These are phyloP conservation scores for Hypomyces perniciosus DNA, from an alignment of 2,329 filamentous ascomycete species.

Conservation along the genomic window DNA sequence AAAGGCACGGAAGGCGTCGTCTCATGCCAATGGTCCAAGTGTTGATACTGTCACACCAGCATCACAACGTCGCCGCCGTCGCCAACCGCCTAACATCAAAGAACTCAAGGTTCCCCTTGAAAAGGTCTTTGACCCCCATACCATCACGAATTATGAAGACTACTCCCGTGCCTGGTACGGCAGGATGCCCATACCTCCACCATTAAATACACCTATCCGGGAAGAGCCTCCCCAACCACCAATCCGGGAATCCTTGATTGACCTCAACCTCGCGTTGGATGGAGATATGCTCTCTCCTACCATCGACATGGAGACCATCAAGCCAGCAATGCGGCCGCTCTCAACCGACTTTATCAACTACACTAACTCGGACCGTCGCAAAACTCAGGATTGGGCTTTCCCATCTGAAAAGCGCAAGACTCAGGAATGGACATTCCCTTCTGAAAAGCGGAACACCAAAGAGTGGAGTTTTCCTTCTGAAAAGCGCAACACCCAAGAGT, in stretches of 20 bases:
- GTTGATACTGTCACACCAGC: slow-evolving; percentile 4
- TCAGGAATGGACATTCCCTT: slow-evolving; percentile 46
- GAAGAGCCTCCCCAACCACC: slow-evolving; percentile 20
- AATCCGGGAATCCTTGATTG: slow-evolving; percentile 37
- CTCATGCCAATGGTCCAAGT: slow-evolving; percentile 5
- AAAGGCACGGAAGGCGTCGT: slow-evolving; percentile 1
- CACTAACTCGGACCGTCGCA: slow-evolving; percentile 3
- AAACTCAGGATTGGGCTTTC: slow-evolving; percentile 26
- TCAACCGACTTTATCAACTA: slow-evolving; percentile 11
- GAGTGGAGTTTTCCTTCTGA: slow-evolving; percentile 7
- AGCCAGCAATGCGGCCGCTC: slow-evolving; percentile 9
- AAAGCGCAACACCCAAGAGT: slow-evolving; percentile 8
- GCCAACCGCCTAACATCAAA: slow-evolving; percentile 38
- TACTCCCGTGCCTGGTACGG: slow-evolving; percentile 40
- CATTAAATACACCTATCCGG: slow-evolving; percentile 40
- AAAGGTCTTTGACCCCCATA: slow-evolving; percentile 44
- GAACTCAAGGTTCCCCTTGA: slow-evolving; percentile 38
- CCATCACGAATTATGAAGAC: slow-evolving; percentile 40
- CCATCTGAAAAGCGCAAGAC: slow-evolving; percentile 30
- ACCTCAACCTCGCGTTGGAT: slow-evolving; percentile 38
- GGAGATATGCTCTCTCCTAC: slow-evolving; percentile 11
- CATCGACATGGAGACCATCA: slow-evolving; percentile 11
- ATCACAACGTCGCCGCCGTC: slow-evolving; percentile 26
- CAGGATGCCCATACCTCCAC: slow-evolving; percentile 21
- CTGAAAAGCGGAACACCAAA: slow-evolving; percentile 4